A percentile compares a stretch with the other conserved stretches of the same genome.
phyloP scores from a whole-genome alignment of 306 rosid species.

The Phaseolus lunatus region DNA sequence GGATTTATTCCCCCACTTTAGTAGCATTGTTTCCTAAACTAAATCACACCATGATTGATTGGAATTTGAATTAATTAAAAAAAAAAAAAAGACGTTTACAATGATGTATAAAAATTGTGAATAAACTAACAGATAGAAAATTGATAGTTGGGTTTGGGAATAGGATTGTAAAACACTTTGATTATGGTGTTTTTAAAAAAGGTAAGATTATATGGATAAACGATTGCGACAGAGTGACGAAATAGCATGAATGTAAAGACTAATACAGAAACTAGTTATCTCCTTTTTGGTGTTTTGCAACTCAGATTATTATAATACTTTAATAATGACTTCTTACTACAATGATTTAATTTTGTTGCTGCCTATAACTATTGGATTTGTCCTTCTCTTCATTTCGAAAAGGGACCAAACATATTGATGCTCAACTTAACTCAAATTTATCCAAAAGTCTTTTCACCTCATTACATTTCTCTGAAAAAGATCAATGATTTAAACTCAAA shows the following conservation, averaged over 20 bases:
- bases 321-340: not conserved
- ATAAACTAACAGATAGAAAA: too few relatives aligned
- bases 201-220: too few relatives aligned
- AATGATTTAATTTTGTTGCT: not conserved
- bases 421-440: not conserved
- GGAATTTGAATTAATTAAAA: too few relatives aligned
- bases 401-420: not conserved
- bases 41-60: too few relatives aligned
- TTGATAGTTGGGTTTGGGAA: too few relatives aligned
- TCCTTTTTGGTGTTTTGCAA: not conserved
- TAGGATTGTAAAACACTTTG: too few relatives aligned
- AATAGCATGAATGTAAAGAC: not conserved
- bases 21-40: too few relatives aligned
- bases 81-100: too few relatives aligned
- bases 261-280: not conserved
- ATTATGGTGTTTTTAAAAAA: too few relatives aligned
- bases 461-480: not conserved
- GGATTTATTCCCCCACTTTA: too few relatives aligned
- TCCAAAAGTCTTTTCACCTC: not conserved
- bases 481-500: not conserved
- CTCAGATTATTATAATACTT: not conserved
- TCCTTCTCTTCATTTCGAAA: not conserved
- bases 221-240: not conserved
- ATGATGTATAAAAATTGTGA: too few relatives aligned
- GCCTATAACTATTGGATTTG: not conserved